A percentile compares a stretch with the other conserved stretches of the same genome.
These are phyloP conservation scores for Candida frijolesensis DNA, from an alignment of 1,139 yeast species.

Conservation along the genomic window DNA sequence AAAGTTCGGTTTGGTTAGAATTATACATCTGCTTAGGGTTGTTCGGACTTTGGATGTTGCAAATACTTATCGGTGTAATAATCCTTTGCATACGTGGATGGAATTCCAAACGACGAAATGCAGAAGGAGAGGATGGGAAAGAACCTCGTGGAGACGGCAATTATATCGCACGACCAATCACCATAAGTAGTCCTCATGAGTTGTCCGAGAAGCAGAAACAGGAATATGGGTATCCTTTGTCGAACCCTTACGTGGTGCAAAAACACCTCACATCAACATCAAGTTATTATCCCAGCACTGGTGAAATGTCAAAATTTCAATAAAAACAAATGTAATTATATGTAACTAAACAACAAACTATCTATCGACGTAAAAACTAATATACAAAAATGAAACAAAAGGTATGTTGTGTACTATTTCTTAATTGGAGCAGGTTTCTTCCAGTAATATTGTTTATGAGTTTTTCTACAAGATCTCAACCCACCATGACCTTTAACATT, in stretches of 20 bases:
- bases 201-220: conserved; percentile 29
- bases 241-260: conserved; percentile 4
- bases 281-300: conserved; percentile 10
- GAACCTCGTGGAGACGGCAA: not conserved
- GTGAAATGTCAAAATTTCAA: not conserved
- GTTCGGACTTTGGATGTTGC: conserved; percentile 51
- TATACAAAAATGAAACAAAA: not conserved
- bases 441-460: conserved; percentile 92
- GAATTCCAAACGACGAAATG: not conserved
- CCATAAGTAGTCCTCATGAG: conserved; percentile 35
- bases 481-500: conserved; percentile 81
- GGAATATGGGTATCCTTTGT: conserved; percentile 34
- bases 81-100: conserved; percentile 10
- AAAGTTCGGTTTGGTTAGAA: conserved; percentile 42
- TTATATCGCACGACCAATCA: not conserved
- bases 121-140: conserved; percentile 5
- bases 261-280: conserved; percentile 8
- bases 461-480: conserved; percentile 85
- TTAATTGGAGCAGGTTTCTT: conserved; percentile 65
- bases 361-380: conserved; percentile 1
- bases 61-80: conserved; percentile 38
- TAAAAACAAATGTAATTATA: not conserved
- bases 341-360: not conserved
- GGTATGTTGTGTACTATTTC: conserved; percentile 23
- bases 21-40: conserved; percentile 46